Evolutionary conservation across 306 rosid species (phyloP).

Genomic region (Cicer chorassanicum): DNA sequence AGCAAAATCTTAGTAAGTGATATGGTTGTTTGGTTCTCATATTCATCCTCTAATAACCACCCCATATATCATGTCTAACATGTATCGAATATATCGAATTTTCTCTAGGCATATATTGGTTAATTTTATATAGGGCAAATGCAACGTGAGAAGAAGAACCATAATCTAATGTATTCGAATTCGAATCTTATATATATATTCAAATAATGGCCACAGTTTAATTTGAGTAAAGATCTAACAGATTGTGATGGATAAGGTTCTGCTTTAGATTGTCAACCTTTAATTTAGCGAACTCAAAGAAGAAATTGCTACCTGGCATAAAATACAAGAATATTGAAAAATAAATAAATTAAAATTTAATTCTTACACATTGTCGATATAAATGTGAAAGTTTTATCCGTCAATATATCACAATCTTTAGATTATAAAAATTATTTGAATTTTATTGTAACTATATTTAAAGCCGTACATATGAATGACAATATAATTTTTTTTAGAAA

Average conservation of each 20-base stretch:
- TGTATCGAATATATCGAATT: conserved; percentile 35
- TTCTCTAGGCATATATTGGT: conserved; percentile 42
- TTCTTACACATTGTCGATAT: fast-evolving
- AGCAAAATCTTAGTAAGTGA: background rate
- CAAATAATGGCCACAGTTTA: conserved; percentile 48
- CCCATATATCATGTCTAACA: conserved; percentile 28
- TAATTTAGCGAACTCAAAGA: conserved; percentile 4
- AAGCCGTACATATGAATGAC: too few species aligned
- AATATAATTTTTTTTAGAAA: too few species aligned
- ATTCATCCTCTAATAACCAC: conserved; percentile 35
- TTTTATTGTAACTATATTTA: too few species aligned
- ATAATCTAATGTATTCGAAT: conserved; percentile 18
- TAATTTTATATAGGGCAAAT: conserved; percentile 19
- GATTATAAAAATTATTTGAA: too few species aligned
- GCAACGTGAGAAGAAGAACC: conserved; percentile 32
- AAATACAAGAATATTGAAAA: conserved; percentile 41
- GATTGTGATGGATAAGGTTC: conserved; percentile 37
- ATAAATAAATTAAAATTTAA: too few species aligned
- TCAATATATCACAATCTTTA: too few species aligned
- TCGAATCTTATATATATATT: conserved; percentile 42
- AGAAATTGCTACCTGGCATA: conserved; percentile 8
- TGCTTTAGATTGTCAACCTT: conserved; percentile 7
- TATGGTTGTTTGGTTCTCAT: conserved; percentile 29
- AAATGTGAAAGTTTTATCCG: too few species aligned
- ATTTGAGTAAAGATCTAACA: conserved; percentile 36